These are phyloP conservation scores for Annulohypoxylon nitens DNA, from an alignment of 495 filamentous ascomycete genomes.

Conservation along the genomic window DNA sequence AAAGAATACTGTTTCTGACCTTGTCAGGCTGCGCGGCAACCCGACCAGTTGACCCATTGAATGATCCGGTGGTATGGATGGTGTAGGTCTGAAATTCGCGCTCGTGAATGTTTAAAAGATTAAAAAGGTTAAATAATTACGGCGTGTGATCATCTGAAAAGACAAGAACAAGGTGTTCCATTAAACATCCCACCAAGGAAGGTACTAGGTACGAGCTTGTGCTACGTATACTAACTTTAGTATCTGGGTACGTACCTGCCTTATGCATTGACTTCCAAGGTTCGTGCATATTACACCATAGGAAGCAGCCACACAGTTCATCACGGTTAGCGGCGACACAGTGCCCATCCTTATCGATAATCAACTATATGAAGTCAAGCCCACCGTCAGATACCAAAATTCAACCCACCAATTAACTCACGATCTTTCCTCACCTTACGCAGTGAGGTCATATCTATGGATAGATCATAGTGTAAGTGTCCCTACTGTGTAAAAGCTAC, in stretches of 20 bases:
- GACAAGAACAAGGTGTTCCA: constrained; percentile 34
- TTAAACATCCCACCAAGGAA: constrained; percentile 25
- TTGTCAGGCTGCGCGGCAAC: constrained; percentile 40
- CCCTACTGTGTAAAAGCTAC: background rate
- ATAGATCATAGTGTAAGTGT: background rate
- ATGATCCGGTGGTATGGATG: constrained; percentile 25
- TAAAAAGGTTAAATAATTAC: background rate
- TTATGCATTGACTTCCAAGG: background rate
- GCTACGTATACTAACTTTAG: background rate
- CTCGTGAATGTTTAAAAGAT: constrained; percentile 25
- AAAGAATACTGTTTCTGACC: constrained; percentile 39
- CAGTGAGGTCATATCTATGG: no score
- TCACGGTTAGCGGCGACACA: background rate
- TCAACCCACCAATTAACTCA: constrained; percentile 1
- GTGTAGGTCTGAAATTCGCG: constrained; percentile 8
- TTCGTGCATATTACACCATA: background rate
- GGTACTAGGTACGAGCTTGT: constrained; percentile 9
- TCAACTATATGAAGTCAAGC: background rate
- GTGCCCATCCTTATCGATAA: constrained; percentile 18
- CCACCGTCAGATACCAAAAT: background rate
- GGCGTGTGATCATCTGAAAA: constrained; percentile 35
- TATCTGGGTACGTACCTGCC: constrained; percentile 2
- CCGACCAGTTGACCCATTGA: constrained; percentile 48
- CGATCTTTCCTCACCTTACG: background rate
- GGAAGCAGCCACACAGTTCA: background rate